Evolutionary conservation across 2,329 filamentous ascomycete genomes (phyloP).

Genomic region (Exophiala bonariae): DNA sequence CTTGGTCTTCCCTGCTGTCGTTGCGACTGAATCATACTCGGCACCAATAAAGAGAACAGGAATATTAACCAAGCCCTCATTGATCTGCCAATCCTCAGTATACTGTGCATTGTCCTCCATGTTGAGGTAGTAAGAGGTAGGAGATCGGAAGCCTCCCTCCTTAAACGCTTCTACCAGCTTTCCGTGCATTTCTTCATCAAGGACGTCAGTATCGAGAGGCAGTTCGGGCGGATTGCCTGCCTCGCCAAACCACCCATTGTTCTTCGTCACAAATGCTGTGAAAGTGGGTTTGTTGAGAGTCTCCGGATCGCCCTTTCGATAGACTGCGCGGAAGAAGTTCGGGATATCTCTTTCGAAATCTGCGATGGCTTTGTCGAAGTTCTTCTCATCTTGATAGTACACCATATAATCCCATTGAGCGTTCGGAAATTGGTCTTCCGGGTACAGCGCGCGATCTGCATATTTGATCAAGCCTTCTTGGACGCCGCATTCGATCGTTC

Average conservation of each 20-base stretch:
- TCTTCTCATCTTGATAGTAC: slow-evolving; percentile 11
- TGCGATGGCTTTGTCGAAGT: slow-evolving; percentile 8
- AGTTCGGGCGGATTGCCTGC: slow-evolving; percentile 9
- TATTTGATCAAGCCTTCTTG: slow-evolving; percentile 33
- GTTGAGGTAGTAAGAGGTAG: slow-evolving; percentile 46
- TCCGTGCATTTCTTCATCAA: slow-evolving; percentile 9
- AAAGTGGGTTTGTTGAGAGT: slow-evolving; percentile 5
- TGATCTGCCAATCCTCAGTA: slow-evolving; percentile 40
- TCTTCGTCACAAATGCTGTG: slow-evolving; percentile 26
- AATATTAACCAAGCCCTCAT: slow-evolving; percentile 22
- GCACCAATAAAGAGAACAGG: slow-evolving; percentile 21
- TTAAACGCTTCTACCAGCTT: slow-evolving; percentile 31
- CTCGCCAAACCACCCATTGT: slow-evolving; percentile 22
- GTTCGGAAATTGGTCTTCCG: slow-evolving; percentile 39
- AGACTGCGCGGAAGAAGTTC: slow-evolving; percentile 7
- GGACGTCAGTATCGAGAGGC: slow-evolving; percentile 7
- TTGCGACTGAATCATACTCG: slow-evolving; percentile 11
- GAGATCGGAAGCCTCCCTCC: slow-evolving; percentile 41
- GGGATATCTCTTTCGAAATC: slow-evolving; percentile 12
- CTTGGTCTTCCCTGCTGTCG: slow-evolving; percentile 6
- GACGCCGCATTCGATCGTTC: slow-evolving; percentile 42
- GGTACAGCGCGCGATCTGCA: slow-evolving; percentile 48
- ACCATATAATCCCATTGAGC: slow-evolving; percentile 20
- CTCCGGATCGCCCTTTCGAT: slow-evolving; percentile 1
- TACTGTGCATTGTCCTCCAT: slow-evolving; percentile 44